Evolutionary conservation across 2,329 filamentous ascomycete species (phyloP), one percentile per base, ranked within the genome.

Genomic region (Trichoderma guizhouense): DNA sequence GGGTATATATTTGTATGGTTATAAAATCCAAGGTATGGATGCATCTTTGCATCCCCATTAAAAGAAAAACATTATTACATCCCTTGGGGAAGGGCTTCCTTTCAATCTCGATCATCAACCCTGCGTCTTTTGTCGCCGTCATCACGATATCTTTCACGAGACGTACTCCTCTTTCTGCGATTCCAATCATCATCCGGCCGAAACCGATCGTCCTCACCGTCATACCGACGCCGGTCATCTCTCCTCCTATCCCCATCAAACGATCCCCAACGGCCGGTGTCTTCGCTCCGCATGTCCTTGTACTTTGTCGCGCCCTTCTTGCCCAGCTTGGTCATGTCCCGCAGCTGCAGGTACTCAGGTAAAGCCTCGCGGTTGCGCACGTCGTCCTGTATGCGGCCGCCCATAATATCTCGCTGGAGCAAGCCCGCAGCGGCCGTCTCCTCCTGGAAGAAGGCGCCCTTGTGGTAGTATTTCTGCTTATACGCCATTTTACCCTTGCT

Each of bases 391-490:
- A 96, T 97, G 65, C 89, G 86, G 2, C 91, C 89, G 15, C 95
- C 95, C 89, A 97, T 97, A 75, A 98, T 86, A 79, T 98, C 93
- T 61, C 96, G 87, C 78, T 91, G 88, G 74, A 93, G 90, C 60
- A 98, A 84, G 1, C 93, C 93, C 74, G 93, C 90, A 18, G 89
- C 90, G 76, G 91, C 89, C 66, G 91, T 87, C 76, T 97, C 93
- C 67, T 95, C 93, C 75, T 92, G 92, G 85, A 93, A 98, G 84
- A 98, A 99, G 18, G 96, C 96, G 63, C 96, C 96, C 83, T 95
- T 95, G 86, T 99, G 96, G 82, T 93, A 95, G 84, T 98, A 99
- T 79, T 95, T 94, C 79, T 98, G 95, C 92, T 98, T 93, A 81
- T 90, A 98, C 2, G 88, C 88, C 86, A 96, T 93, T 82, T 95